These are phyloP conservation scores for Helenozyma rhizophorensis DNA, from an alignment of 805 yeast genomes.

Conservation along the genomic window DNA sequence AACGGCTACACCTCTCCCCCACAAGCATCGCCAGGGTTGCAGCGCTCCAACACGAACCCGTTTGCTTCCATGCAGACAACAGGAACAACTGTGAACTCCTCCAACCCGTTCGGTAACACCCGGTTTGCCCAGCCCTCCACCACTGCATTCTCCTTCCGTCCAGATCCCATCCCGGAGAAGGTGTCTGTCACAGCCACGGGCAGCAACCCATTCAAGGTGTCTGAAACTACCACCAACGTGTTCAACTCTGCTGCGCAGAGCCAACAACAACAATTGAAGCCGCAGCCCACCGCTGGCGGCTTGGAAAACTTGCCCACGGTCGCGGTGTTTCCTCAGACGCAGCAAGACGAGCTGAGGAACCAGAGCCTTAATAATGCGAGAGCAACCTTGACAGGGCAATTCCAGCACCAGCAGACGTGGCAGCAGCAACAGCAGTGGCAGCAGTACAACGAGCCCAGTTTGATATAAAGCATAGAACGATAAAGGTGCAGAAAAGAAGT, in stretches of 20 bases:
- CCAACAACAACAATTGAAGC: constrained; percentile 26
- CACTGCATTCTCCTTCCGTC: constrained; percentile 13
- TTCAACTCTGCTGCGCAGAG: constrained; percentile 22
- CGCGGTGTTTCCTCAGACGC: constrained; percentile 62
- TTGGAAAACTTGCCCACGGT: constrained; percentile 61
- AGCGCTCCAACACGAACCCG: constrained; percentile 34
- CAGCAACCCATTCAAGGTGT: constrained; percentile 56
- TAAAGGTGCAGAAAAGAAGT: no score
- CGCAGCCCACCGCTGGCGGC: constrained; percentile 71
- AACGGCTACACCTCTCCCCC: background rate
- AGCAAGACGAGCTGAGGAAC: constrained; percentile 38
- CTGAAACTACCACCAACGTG: constrained; percentile 30
- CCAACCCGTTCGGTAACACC: constrained; percentile 46
- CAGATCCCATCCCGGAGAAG: constrained; percentile 6
- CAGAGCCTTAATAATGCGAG: constrained; percentile 34
- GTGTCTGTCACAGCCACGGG: constrained; percentile 44
- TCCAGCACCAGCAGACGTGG: constrained; percentile 7
- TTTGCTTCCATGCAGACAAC: constrained; percentile 22
- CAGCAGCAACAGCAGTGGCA: constrained; percentile 4
- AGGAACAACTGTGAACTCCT: constrained; percentile 11
- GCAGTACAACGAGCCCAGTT: constrained; percentile 22
- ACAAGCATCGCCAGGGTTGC: constrained; percentile 10
- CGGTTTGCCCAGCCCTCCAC: constrained; percentile 27
- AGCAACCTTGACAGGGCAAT: constrained; percentile 17
- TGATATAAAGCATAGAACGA: constrained; percentile 11